Evolutionary conservation across 2,329 filamentous ascomycete genomes (phyloP), one percentile per base, ranked within the genome.

Genomic region (Lojkania enalia): DNA sequence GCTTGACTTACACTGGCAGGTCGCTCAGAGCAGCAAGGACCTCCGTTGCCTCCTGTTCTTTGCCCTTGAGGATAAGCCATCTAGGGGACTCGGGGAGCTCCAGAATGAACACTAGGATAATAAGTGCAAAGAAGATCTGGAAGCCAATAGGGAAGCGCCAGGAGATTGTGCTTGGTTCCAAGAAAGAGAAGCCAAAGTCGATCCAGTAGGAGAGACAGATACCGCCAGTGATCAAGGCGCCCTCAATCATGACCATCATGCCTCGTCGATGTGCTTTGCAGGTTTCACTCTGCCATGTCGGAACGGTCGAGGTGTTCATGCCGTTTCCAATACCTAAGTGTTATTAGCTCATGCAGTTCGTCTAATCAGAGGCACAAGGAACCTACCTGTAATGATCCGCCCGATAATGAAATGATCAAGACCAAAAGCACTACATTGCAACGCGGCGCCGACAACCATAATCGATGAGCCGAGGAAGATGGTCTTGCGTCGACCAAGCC

Each of bases 61-160:
- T 52, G 3, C 79, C 79, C 16, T 77, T 78, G 1, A 82, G 65
- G 4, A 82, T 72, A 29, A 82, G 63, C 21, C 78, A 76, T 23
- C 81, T 61, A n/a, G 78, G 52, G 63, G 66, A 62, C 65, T 74
- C 57, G 30, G 71, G 69, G 43, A 53, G 64, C 49, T 57, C 67
- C 35, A 77, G 77, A 29, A 72, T 51, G 60, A 70, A 54, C 77
- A 77, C 4, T 72, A 71, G 77, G 2, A 84, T 70, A 48, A 78
- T 72, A 0, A 83, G 76, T 0, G 79, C 80, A 44, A 84, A 78
- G 25, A 84, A 69, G 0, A 81, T 81, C 1, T 81, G 77, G 9
- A 83, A 58, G 0, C 76, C 76, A 4, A 79, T 82, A 0, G 81
- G 77, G 20, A 85, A 70, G n/a, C 67, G 57, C 67, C 67, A 71